phyloP scores from a whole-genome alignment of 305 asterid genomes.

The Ilex paraguariensis region DNA sequence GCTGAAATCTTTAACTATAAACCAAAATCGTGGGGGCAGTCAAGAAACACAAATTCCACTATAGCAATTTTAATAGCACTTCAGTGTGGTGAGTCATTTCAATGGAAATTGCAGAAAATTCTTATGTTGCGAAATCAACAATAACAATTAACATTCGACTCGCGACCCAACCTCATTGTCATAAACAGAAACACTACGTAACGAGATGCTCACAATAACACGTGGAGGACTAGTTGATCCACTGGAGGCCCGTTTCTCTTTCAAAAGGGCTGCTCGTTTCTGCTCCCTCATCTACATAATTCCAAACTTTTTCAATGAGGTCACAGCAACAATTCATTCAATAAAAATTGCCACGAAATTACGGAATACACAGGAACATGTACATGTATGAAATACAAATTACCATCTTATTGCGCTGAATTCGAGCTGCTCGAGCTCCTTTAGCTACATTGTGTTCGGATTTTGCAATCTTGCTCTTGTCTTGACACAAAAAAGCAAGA shows the following conservation, averaged over 20 bases:
- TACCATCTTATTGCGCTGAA: slow-evolving; percentile 86
- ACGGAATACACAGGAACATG: too few relatives aligned
- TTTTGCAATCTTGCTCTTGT: slow-evolving; percentile 45
- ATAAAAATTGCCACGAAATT: not conserved
- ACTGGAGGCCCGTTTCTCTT: slow-evolving; percentile 73
- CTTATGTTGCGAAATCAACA: too few relatives aligned
- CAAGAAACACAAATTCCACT: too few relatives aligned
- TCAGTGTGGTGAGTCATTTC: too few relatives aligned
- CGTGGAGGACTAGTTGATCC: slow-evolving; percentile 86
- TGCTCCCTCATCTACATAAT: slow-evolving; percentile 67
- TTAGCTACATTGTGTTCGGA: slow-evolving; percentile 47
- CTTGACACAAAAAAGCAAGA: slow-evolving; percentile 21
- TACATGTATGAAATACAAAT: too few relatives aligned
- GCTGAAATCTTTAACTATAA: too few relatives aligned
- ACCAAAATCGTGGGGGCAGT: too few relatives aligned
- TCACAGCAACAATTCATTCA: not conserved
- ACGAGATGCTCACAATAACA: slow-evolving; percentile 54
- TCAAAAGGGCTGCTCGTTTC: slow-evolving; percentile 59
- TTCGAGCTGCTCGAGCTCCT: slow-evolving; percentile 80
- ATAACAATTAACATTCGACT: not conserved
- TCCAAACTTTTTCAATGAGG: not conserved
- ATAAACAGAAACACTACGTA: not conserved
- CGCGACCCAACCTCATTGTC: not conserved
- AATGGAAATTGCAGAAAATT: too few relatives aligned
- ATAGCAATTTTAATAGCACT: too few relatives aligned